These are phyloP conservation scores for Dioscorea alata DNA, from an alignment of 106 monocot species.

Conservation along the genomic window DNA sequence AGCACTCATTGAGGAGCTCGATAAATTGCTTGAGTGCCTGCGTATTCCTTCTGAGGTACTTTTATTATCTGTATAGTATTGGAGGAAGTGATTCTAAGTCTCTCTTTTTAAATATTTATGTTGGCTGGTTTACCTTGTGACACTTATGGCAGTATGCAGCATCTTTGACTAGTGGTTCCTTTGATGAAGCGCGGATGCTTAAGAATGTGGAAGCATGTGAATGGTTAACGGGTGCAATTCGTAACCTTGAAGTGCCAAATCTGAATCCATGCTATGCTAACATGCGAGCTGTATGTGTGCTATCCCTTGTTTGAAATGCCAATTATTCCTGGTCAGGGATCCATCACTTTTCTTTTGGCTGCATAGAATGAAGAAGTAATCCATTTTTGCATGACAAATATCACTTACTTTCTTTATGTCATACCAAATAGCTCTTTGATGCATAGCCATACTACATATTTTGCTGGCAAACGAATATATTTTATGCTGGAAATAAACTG, in stretches of 20 bases:
- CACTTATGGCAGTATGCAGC: conserved; percentile 61
- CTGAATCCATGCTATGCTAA: conserved; percentile 86
- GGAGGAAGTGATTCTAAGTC: no score
- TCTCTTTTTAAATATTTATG: conserved; percentile 62
- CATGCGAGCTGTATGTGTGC: conserved; percentile 80
- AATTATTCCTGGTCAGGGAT: no score
- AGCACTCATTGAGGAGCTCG: conserved; percentile 84
- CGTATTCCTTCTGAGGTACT: conserved; percentile 88
- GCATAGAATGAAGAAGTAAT: no score
- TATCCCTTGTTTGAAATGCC: not conserved
- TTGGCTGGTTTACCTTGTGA: not conserved
- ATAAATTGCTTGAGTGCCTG: conserved; percentile 79
- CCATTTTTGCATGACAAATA: no score
- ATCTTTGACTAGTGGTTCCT: conserved; percentile 87
- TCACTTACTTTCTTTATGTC: no score
- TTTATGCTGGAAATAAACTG: no score
- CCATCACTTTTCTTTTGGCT: not conserved
- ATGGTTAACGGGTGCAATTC: conserved; percentile 81
- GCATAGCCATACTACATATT: no score
- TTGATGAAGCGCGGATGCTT: conserved; percentile 92
- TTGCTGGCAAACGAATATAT: no score
- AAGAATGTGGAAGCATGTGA: conserved; percentile 97
- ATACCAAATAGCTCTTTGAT: no score
- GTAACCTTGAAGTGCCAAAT: conserved; percentile 66
- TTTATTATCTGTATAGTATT: not conserved